Evolutionary conservation across 2,329 filamentous ascomycete genomes (phyloP), one percentile per base, ranked within the genome.

Genomic region (Fusarium verrucosum): DNA sequence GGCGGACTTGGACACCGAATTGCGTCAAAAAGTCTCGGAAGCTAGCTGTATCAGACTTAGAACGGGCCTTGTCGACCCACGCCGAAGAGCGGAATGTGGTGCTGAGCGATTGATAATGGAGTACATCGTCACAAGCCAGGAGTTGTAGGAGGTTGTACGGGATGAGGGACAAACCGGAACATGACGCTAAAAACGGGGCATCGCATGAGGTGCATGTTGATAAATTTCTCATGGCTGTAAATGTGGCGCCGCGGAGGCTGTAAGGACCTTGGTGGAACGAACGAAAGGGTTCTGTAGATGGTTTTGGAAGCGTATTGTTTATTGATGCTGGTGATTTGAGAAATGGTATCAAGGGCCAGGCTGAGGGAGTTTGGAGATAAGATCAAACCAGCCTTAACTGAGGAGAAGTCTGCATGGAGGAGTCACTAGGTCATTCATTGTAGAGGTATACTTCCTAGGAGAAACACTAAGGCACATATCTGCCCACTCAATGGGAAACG

Each of bases 31-130:
- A 54, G 42, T 32, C 44, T 38, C 20, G 30, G 51, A 55, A 35
- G 36, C 65, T 69, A 70, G 56, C 68, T 69, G 30, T 28, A 70
- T 70, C 63, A 40, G 63, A 62, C 46, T 64, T 70, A 70, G 68
- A 55, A 50, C 20, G 17, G n/a, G 17, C 36, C 38, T 10, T 38
- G 9, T 52, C 40, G 68, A 67, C 68, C 69, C 69, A 69, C 66
- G 69, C 65, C 66, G 65, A 71, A 50, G 53, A 66, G 52, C 58
- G 65, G 67, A 67, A 64, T 54, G 49, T 45, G 38, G 62, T 55
- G 52, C 37, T 55, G 50, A 46, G 40, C 36, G 57, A 62, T 50
- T 55, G 64, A 58, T 57, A 61, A 58, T 58, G 53, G 51, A 40
- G 52, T 46, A 54, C 35, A 47, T 50, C 58, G 52, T 55, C 58